Conservation (phyloP, 371 early-diverging fungal genomes). For the Lichtheimia ramosa region DNA sequence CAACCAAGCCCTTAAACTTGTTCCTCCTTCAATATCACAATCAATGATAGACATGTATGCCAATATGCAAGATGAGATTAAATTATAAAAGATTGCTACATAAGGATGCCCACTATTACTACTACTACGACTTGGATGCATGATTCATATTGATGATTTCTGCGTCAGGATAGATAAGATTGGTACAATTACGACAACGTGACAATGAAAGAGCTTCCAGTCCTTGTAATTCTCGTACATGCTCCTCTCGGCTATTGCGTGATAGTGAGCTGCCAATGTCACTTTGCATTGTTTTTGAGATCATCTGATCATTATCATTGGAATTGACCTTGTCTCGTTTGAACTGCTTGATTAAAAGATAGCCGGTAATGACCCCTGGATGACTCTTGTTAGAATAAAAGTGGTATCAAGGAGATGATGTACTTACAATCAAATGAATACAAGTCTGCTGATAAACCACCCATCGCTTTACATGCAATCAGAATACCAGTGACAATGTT, state of each 20-base stretch:
- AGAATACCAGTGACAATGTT: slow-evolving; percentile 41
- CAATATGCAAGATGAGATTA: slow-evolving; percentile 1
- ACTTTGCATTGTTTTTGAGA: slow-evolving; percentile 10
- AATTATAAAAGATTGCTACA: neutral
- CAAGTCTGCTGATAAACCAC: slow-evolving; percentile 40
- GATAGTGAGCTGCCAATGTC: slow-evolving; percentile 3
- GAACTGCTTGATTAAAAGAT: slow-evolving; percentile 40
- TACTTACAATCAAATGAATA: slow-evolving; percentile 50
- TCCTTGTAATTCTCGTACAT: neutral
- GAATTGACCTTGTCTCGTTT: slow-evolving; percentile 13
- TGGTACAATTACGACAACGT: neutral
- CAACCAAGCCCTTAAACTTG: slow-evolving; percentile 11
- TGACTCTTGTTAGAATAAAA: neutral
- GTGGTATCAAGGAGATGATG: neutral
- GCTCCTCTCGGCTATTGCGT: slow-evolving; percentile 6
- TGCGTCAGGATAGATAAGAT: neutral
- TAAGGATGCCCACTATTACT: too few relatives aligned
- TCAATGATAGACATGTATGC: slow-evolving; percentile 12
- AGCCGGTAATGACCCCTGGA: slow-evolving; percentile 43
- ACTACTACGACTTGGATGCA: too few relatives aligned
- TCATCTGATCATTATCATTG: slow-evolving; percentile 8
- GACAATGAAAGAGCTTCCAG: neutral
- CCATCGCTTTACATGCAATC: slow-evolving; percentile 31
- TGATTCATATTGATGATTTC: neutral
- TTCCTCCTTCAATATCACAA: slow-evolving; percentile 19